Evolutionary conservation across 1,284 basidiomycete species (phyloP).

Genomic region (Fomitiporia mediterranea): DNA sequence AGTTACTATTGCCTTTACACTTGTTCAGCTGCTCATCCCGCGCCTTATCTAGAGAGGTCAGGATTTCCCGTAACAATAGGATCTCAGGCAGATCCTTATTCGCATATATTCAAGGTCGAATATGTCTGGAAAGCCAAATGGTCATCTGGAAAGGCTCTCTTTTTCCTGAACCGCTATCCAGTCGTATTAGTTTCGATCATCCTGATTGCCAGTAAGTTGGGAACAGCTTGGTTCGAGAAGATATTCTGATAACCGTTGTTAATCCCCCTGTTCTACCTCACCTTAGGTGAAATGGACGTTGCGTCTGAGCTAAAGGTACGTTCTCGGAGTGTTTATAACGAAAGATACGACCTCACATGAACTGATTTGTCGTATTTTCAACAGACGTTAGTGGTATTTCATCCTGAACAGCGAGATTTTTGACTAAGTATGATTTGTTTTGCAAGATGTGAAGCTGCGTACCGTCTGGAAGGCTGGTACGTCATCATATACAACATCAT

Average conservation of each 20-base stretch:
- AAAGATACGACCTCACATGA: not conserved
- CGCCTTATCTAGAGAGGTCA: constrained; percentile 2
- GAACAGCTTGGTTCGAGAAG: not conserved
- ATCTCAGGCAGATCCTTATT: too few relatives aligned
- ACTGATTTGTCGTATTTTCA: not conserved
- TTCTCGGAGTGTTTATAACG: not conserved
- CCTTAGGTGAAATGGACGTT: constrained; percentile 3
- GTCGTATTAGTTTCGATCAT: constrained; percentile 3
- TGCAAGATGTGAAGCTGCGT: constrained; percentile 2
- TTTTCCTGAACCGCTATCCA: constrained; percentile 15
- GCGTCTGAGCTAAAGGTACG: not conserved
- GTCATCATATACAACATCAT: not conserved
- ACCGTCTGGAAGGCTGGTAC: constrained; percentile 15
- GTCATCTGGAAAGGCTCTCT: constrained; percentile 14
- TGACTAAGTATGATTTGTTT: not conserved
- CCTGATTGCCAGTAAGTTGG: not conserved
- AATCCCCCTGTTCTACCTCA: not conserved
- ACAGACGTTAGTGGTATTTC: constrained; percentile 5
- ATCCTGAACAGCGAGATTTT: not conserved
- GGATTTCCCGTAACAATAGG: too few relatives aligned
- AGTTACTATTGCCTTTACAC: not conserved
- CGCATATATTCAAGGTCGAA: constrained; percentile 4
- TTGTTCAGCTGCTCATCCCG: not conserved
- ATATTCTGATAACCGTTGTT: not conserved
- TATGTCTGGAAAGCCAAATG: constrained; percentile 15